Percentiles rank a stretch among this genome's conserved stretches.
phyloP scores from a whole-genome alignment of 441 rosid species.

The Pelargonium citronellum region DNA sequence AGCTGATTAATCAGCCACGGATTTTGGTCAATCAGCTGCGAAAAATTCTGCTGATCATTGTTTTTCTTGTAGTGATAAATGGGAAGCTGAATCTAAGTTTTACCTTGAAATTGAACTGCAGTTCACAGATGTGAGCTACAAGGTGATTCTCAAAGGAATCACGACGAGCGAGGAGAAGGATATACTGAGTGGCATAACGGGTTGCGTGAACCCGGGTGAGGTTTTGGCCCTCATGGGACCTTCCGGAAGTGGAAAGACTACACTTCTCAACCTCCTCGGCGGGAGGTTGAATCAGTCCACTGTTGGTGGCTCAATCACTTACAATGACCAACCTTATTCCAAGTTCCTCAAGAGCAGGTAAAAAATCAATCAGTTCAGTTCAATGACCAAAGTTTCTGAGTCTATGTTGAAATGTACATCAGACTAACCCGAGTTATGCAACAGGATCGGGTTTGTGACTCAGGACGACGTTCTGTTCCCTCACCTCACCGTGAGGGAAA shows the following conservation, averaged over 20 bases:
- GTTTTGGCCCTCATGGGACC: conserved; percentile 35
- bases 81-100: too few relatives aligned
- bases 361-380: too few relatives aligned
- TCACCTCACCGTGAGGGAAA: conserved; percentile 36
- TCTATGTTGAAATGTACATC: too few relatives aligned
- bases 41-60: too few relatives aligned
- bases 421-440: background rate
- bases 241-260: conserved; percentile 33
- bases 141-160: conserved; percentile 66
- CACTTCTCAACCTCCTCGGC: conserved; percentile 29
- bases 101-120: conserved; percentile 27
- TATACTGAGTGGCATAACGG: conserved; percentile 31
- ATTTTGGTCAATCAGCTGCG: too few relatives aligned
- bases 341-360: conserved; percentile 26
- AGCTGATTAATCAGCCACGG: too few relatives aligned
- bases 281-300: conserved; percentile 20
- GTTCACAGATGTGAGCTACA: conserved; percentile 76
- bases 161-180: conserved; percentile 54
- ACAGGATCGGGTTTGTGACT: conserved; percentile 34
- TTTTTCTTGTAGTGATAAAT: too few relatives aligned
- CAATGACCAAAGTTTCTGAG: too few relatives aligned
- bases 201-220: conserved; percentile 28
- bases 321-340: conserved; percentile 28
- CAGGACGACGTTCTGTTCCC: conserved; percentile 37
- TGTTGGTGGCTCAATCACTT: conserved; percentile 24